phyloP scores from a whole-genome alignment of 2,329 filamentous ascomycete genomes.

The Leptographium wingfieldii region DNA sequence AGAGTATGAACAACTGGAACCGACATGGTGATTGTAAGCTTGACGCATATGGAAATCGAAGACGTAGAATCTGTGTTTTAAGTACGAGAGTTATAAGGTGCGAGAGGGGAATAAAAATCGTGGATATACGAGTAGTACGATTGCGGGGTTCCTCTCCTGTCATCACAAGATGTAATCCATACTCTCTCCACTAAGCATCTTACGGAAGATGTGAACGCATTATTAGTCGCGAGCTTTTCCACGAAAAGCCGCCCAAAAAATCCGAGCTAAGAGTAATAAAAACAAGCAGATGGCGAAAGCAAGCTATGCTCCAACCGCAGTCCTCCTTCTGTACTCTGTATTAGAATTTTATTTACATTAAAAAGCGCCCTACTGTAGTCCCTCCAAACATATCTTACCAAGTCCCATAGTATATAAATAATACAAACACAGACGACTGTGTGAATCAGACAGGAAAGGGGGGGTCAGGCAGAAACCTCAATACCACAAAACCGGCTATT shows the following conservation, averaged over 20 bases:
- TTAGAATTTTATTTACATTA: background rate
- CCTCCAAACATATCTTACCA: background rate
- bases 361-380: background rate
- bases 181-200: background rate
- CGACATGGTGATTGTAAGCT: constrained; percentile 32
- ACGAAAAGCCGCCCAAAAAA: background rate
- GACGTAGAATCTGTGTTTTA: background rate
- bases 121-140: background rate
- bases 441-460: background rate
- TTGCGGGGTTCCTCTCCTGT: background rate
- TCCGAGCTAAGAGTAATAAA: too few species aligned
- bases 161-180: background rate
- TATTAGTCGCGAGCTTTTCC: background rate
- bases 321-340: background rate
- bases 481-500: background rate
- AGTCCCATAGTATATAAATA: background rate
- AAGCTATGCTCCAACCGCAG: background rate
- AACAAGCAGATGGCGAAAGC: too few species aligned
- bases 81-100: background rate
- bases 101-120: background rate
- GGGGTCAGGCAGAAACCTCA: background rate
- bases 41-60: background rate
- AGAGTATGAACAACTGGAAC: constrained; percentile 68
- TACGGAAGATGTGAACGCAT: background rate
- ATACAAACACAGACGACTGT: background rate